phyloP scores from a whole-genome alignment of 345 rosid genomes.

The Aquilaria malaccensis region DNA sequence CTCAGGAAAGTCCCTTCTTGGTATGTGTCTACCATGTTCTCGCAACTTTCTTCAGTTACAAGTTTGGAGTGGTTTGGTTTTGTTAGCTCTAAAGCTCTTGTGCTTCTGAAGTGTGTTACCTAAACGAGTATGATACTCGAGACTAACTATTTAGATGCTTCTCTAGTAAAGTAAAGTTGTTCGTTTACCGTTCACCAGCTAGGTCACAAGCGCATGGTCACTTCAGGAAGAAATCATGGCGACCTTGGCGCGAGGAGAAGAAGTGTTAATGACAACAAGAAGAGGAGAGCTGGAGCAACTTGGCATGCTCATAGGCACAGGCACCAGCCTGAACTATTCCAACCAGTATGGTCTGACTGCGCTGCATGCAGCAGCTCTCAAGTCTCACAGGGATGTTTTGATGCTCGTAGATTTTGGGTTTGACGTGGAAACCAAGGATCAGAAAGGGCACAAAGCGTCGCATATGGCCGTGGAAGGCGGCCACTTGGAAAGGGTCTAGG shows the following conservation, averaged over 20 bases:
- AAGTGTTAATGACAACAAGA: conserved; percentile 39
- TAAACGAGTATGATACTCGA: not conserved
- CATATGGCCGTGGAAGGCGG: conserved; percentile 53
- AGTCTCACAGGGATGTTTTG: conserved; percentile 27
- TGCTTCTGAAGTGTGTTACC: no score
- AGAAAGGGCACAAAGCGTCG: conserved; percentile 41
- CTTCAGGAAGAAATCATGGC: conserved; percentile 23
- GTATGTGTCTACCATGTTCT: no score
- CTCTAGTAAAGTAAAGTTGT: not conserved
- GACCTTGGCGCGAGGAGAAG: conserved; percentile 28
- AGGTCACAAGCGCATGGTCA: not conserved
- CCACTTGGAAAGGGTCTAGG: conserved; percentile 28
- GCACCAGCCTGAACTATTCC: conserved; percentile 17
- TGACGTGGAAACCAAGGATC: conserved; percentile 30
- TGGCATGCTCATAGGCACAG: conserved; percentile 15
- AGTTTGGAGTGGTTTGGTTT: no score
- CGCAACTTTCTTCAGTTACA: no score
- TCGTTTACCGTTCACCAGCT: not conserved
- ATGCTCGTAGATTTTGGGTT: conserved; percentile 28
- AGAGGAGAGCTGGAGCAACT: conserved; percentile 26
- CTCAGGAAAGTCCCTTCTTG: no score
- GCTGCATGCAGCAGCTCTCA: conserved; percentile 46
- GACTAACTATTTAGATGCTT: not conserved
- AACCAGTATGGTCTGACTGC: conserved; percentile 47
- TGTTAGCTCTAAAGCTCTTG: no score